phyloP scores from a whole-genome alignment of 768 basidiomycete genomes.

The Tremella fuciformis region DNA sequence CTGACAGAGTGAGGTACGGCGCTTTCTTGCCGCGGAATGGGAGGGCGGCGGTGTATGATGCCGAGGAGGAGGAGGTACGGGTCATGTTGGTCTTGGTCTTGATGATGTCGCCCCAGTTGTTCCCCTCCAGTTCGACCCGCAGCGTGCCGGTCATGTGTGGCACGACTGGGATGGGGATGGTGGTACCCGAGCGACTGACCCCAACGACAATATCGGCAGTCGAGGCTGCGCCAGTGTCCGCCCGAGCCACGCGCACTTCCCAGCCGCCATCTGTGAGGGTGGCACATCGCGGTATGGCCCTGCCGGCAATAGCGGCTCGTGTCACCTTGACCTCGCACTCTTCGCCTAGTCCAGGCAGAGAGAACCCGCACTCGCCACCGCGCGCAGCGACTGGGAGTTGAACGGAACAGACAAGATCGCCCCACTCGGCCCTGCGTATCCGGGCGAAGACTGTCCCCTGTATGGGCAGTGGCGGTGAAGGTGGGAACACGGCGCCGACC shows the following conservation, averaged over 20 bases:
- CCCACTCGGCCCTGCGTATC: neutral
- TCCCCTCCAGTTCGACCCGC: conserved; percentile 20
- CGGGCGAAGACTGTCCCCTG: neutral
- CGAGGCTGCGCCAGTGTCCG: too few species aligned
- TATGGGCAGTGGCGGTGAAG: neutral
- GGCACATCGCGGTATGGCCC: too few species aligned
- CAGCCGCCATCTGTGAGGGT: too few species aligned
- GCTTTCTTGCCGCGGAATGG: neutral
- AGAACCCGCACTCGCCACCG: too few species aligned
- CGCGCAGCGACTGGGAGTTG: too few species aligned
- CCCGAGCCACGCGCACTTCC: too few species aligned
- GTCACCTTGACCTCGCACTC: too few species aligned
- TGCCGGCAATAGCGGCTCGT: too few species aligned
- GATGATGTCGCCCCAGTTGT: conserved; percentile 19
- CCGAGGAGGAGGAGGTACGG: neutral
- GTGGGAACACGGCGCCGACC: neutral
- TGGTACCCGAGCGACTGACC: neutral
- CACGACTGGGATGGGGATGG: conserved; percentile 18
- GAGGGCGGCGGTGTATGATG: conserved; percentile 4
- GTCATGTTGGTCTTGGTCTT: conserved; percentile 8
- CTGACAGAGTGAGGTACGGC: neutral
- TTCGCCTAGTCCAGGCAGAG: too few species aligned
- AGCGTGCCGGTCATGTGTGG: conserved; percentile 7
- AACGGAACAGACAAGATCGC: too few species aligned
- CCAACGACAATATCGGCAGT: too few species aligned